Evolutionary conservation across 2,329 filamentous ascomycete genomes (phyloP), one percentile per base, ranked within the genome.

Genomic region (Diaporthe sp.): DNA sequence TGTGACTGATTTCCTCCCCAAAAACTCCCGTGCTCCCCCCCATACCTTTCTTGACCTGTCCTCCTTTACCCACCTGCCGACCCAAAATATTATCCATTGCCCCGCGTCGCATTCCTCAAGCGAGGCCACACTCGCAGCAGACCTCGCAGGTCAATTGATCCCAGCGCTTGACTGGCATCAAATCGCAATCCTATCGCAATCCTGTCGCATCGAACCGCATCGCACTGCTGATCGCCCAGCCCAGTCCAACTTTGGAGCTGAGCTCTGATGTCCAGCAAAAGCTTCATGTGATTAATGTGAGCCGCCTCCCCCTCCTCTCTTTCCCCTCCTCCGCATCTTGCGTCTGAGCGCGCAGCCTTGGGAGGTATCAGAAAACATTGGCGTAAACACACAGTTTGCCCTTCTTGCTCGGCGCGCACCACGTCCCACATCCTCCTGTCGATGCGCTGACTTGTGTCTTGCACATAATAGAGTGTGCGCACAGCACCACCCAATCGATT

Each of bases 81-180:
- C 64, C 64, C 64, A 68, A 68, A 68, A 68, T 54, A 68, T 68
- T 68, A 28, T 54, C 64, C 64, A 68, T 52, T 68, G 64, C 64
- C 47, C 64, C 64, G 64, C 64, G 64, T 68, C 47, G 64, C 64
- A 54, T 54, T 25, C n/a, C 64, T 54, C 64, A 68, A 68, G 64
- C 64, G 64, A 68, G 64, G 33, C 45, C n/a, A 54, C 13, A 54
- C 64, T 68, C 47, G 33, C 64, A 68, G n/a, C 45, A 68, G 17
- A 25, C 33, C 47, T 22, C n/a, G 19, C n/a, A 15, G 10, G n/a
- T 54, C 47, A 50, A 68, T 68, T 68, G 47, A 68, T 54, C 64
- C 64, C 64, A 68, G 64, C 64, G 64, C 64, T 28, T 33, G 22
- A 40, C 47, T 33, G n/a, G 4, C 40, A 17, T 64, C 60, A 33